Percentiles rank a stretch among this genome's conserved stretches.
phyloP scores from a whole-genome alignment of 2,329 filamentous ascomycete genomes.

The Diaporthe eres region DNA sequence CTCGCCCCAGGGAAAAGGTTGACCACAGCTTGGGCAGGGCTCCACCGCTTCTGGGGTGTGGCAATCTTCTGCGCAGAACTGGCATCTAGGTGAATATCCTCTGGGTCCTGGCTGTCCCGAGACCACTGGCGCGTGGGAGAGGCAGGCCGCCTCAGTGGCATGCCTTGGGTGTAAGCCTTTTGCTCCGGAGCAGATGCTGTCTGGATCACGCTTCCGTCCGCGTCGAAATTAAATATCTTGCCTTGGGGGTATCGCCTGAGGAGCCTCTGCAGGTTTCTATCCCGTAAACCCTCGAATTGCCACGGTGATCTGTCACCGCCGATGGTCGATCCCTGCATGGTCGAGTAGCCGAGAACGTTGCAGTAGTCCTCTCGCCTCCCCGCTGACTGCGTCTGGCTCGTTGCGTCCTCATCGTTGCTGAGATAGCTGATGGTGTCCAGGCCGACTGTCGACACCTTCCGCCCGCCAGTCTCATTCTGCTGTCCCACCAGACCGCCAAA shows the following conservation, averaged over 20 bases:
- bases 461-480: conserved; percentile 21
- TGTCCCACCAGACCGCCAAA: conserved; percentile 48
- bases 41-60: not conserved
- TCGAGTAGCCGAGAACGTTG: conserved; percentile 57
- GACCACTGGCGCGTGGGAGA: conserved; percentile 24
- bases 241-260: conserved; percentile 61
- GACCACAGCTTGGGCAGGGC: conserved; percentile 49
- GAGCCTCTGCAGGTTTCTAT: conserved; percentile 57
- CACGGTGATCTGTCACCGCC: conserved; percentile 45
- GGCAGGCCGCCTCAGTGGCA: conserved; percentile 10
- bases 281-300: conserved; percentile 50
- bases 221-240: conserved; percentile 61
- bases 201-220: conserved; percentile 48
- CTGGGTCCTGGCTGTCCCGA: conserved; percentile 17
- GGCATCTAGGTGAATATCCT: conserved; percentile 21
- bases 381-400: conserved; percentile 31
- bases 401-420: conserved; percentile 38
- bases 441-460: conserved; percentile 31
- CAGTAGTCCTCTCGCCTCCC: conserved; percentile 45
- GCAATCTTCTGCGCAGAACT: not conserved
- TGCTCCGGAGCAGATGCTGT: conserved; percentile 46
- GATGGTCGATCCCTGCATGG: conserved; percentile 51
- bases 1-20: conserved; percentile 58
- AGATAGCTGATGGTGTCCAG: conserved; percentile 38
- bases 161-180: not conserved